Conservation (phyloP, 2,329 filamentous ascomycete species). For the Sporothrix dimorphospora region DNA sequence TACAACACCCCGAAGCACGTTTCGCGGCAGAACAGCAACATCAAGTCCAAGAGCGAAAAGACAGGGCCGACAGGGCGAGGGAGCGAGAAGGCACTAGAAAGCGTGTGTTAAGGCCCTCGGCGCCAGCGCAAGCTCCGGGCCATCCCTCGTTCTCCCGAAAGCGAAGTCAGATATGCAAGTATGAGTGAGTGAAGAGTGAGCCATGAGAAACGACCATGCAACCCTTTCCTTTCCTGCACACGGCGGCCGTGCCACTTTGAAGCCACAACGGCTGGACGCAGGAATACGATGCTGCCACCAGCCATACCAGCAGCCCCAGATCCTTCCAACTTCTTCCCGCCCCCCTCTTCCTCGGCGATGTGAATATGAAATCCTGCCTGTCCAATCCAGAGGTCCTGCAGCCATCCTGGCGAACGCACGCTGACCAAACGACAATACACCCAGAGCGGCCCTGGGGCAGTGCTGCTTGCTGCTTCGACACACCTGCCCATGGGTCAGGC, state of each 20-base stretch:
- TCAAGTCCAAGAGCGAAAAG: background rate
- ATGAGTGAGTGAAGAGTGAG: background rate
- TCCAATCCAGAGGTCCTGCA: slow-evolving; percentile 14
- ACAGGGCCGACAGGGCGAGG: background rate
- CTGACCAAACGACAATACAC: background rate
- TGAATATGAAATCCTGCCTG: background rate
- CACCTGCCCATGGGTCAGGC: background rate
- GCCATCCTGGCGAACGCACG: background rate
- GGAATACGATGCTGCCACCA: background rate
- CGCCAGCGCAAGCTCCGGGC: slow-evolving; percentile 9
- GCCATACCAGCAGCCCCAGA: background rate
- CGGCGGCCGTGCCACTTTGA: slow-evolving; percentile 1
- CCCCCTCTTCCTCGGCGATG: background rate
- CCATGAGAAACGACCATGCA: background rate
- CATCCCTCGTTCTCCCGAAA: slow-evolving; percentile 1
- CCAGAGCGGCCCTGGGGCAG: background rate
- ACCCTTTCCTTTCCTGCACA: background rate
- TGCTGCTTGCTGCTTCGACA: background rate
- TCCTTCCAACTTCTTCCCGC: background rate
- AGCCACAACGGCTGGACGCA: slow-evolving; percentile 9
- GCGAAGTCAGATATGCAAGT: background rate
- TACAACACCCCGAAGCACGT: background rate
- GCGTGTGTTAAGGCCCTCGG: background rate
- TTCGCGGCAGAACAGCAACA: background rate
- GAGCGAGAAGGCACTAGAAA: slow-evolving; percentile 1